These are phyloP conservation scores for Rubia balearica DNA, from an alignment of 305 asterid species.

Conservation along the genomic window DNA sequence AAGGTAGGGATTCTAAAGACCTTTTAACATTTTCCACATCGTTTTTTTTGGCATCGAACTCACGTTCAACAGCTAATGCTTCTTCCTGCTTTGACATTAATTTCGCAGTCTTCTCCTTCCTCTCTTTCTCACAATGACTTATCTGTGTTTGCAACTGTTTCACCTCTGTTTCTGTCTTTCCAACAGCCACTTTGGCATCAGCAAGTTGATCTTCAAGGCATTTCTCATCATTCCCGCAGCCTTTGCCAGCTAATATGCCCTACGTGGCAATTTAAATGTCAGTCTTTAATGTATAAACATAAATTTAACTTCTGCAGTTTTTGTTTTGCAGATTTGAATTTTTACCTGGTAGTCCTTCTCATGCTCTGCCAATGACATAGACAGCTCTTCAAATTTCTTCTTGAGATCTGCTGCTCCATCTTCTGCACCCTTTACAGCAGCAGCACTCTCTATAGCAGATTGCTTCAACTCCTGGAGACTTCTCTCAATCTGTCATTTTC, in stretches of 20 bases:
- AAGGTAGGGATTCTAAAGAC: conserved; percentile 59
- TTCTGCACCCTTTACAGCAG: conserved; percentile 60
- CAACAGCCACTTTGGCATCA: conserved; percentile 89
- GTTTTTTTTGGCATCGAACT: conserved; percentile 46
- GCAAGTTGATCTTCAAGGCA: conserved; percentile 95
- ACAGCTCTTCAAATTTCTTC: conserved; percentile 57
- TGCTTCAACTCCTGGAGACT: conserved; percentile 67
- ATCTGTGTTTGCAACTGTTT: conserved; percentile 85
- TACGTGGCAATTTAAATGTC: conserved; percentile 22
- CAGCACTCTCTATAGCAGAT: conserved; percentile 62
- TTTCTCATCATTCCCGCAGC: conserved; percentile 91
- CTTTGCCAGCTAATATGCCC: conserved; percentile 94
- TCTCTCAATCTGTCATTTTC: conserved; percentile 48
- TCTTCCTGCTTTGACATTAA: conserved; percentile 59
- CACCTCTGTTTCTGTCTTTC: conserved; percentile 80
- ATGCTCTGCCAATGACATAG: conserved; percentile 71
- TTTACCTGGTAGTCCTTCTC: conserved; percentile 89
- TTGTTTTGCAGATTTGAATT: conserved; percentile 4
- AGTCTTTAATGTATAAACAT: conserved; percentile 12
- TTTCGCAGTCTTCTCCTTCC: conserved; percentile 56
- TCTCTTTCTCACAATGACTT: conserved; percentile 77
- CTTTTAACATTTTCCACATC: conserved; percentile 62
- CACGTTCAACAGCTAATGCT: conserved; percentile 68
- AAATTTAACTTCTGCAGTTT: conserved; percentile 11
- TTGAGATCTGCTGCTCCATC: conserved; percentile 75